Conservation (phyloP, 2,329 filamentous ascomycete genomes). For the Diaporthe amygdali region DNA sequence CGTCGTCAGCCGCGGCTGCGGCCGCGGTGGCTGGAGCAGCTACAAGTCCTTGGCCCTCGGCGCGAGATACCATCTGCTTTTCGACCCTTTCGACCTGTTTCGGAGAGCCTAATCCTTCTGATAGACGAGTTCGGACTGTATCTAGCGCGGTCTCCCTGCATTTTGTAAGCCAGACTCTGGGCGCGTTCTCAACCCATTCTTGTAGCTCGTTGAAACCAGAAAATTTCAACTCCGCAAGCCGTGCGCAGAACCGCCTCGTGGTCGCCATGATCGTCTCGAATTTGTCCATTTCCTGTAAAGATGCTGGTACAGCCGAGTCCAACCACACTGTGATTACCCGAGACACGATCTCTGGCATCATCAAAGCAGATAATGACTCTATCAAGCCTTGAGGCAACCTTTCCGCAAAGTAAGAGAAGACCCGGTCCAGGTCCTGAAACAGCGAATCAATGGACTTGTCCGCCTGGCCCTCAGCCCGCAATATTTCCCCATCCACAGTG, state of each 20-base stretch:
- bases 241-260: conserved; percentile 67
- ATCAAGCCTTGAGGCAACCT: conserved; percentile 61
- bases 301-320: conserved; percentile 75
- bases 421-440: conserved; percentile 56
- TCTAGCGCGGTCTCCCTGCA: conserved; percentile 82
- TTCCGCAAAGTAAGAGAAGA: conserved; percentile 57
- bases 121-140: conserved; percentile 71
- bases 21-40: conserved; percentile 38
- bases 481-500: conserved; percentile 44
- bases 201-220: conserved; percentile 66
- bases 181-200: conserved; percentile 82
- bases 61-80: conserved; percentile 75
- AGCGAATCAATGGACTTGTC: conserved; percentile 55
- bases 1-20: conserved; percentile 47
- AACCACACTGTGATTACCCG: conserved; percentile 78
- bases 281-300: conserved; percentile 69
- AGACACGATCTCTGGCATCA: conserved; percentile 73
- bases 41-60: conserved; percentile 69
- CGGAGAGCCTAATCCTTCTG: conserved; percentile 66
- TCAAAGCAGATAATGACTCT: conserved; percentile 66
- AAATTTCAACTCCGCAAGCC: conserved; percentile 68
- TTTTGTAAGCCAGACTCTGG: conserved; percentile 84
- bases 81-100: conserved; percentile 83
- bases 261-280: conserved; percentile 76
- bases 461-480: conserved; percentile 49